Evolutionary conservation across 2,329 filamentous ascomycete genomes (phyloP).

Genomic region (Aspergillus transmontanensis): DNA sequence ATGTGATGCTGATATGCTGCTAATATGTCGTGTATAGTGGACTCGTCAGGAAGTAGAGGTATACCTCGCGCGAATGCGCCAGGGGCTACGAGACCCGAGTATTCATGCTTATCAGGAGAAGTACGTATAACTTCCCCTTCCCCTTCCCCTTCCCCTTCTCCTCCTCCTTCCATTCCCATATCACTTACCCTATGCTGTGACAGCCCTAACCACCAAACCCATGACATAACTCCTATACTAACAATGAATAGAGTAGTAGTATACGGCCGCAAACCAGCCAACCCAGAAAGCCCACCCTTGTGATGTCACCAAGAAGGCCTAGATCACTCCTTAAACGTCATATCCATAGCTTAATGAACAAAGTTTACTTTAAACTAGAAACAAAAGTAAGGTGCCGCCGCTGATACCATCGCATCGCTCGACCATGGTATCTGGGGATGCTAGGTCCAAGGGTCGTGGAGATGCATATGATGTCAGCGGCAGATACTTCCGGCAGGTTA

Average conservation of each 20-base stretch:
- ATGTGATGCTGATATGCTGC: not conserved
- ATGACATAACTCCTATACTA: not conserved
- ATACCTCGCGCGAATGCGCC: not conserved
- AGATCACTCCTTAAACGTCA: not conserved
- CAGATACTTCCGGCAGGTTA: not conserved
- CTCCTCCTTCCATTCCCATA: no score
- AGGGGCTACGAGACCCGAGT: not conserved
- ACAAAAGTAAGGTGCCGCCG: not conserved
- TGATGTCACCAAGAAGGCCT: not conserved
- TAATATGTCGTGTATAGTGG: slow-evolving; percentile 7
- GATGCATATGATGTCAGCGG: not conserved
- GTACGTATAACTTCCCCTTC: not conserved
- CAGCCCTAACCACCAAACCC: not conserved
- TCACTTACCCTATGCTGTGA: no score
- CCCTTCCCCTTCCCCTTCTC: not conserved
- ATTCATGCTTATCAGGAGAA: slow-evolving; percentile 3
- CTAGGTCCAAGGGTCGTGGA: not conserved
- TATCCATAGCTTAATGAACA: not conserved
- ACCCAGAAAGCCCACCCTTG: no score
- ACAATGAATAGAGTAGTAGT: not conserved
- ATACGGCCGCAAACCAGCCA: not conserved
- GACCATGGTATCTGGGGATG: not conserved
- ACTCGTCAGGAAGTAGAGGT: slow-evolving; percentile 5
- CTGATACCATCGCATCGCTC: not conserved
- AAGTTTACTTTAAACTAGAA: not conserved